Conservation (phyloP, 2,329 filamentous ascomycete genomes). For the Botrytis sinoallii region DNA sequence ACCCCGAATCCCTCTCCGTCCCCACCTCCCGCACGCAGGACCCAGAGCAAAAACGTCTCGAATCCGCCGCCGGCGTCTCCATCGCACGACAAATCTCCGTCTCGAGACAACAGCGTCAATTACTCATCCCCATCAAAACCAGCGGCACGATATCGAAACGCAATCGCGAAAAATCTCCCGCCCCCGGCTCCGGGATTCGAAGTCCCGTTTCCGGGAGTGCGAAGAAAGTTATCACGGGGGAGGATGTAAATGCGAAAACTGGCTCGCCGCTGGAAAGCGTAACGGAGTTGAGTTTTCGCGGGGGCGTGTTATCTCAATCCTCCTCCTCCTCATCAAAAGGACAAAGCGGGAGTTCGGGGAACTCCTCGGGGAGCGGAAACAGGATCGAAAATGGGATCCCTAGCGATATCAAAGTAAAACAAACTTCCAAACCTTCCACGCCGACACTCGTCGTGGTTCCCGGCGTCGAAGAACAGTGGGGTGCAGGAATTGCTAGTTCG, state of each 20-base stretch:
- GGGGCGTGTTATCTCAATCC: not conserved
- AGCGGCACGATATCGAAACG: not conserved
- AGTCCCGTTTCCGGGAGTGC: too few species aligned
- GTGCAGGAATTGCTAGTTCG: not conserved
- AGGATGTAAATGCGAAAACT: not conserved
- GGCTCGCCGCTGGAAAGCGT: not conserved
- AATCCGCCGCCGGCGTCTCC: conserved; percentile 60
- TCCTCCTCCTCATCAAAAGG: not conserved
- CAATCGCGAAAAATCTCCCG: not conserved
- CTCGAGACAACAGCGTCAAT: conserved; percentile 57
- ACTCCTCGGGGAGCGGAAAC: too few species aligned
- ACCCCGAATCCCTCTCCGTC: not conserved
- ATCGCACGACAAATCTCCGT: conserved; percentile 68
- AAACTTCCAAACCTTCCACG: not conserved
- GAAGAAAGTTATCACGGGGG: not conserved
- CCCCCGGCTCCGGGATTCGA: too few species aligned
- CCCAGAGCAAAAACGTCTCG: conserved; percentile 42
- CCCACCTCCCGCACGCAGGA: not conserved
- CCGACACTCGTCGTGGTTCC: not conserved
- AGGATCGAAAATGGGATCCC: not conserved
- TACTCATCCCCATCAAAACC: conserved; percentile 50
- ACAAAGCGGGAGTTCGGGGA: not conserved
- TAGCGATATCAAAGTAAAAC: not conserved
- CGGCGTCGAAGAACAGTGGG: not conserved
- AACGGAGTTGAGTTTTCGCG: not conserved